These are phyloP conservation scores for Gynochthodes officinalis DNA, from an alignment of 257 asterid genomes.

Conservation along the genomic window DNA sequence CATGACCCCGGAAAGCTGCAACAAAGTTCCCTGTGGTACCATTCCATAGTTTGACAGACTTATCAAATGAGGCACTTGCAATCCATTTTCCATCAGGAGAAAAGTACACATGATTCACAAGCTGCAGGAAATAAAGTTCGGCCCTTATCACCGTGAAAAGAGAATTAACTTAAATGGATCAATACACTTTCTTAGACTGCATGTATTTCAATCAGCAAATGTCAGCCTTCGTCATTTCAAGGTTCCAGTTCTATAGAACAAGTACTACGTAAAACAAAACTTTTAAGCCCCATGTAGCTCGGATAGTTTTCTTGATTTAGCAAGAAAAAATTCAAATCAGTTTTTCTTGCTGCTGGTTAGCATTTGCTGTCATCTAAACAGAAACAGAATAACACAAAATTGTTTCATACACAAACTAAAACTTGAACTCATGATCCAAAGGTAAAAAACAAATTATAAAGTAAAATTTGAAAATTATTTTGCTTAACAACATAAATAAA, in stretches of 20 bases:
- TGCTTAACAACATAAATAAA: too few species aligned
- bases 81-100: conserved; percentile 97
- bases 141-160: conserved; percentile 9
- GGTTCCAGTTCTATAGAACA: not conserved
- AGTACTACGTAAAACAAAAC: not conserved
- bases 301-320: not conserved
- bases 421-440: too few species aligned
- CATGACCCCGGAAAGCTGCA: conserved; percentile 93
- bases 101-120: conserved; percentile 91
- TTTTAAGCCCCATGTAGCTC: not conserved
- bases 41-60: conserved; percentile 93
- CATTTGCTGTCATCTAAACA: too few species aligned
- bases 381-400: too few species aligned
- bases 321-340: too few species aligned
- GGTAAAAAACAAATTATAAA: too few species aligned
- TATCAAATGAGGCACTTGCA: conserved; percentile 97
- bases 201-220: not conserved
- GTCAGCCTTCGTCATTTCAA: not conserved
- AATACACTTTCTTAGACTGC: not conserved
- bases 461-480: too few species aligned
- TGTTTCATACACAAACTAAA: too few species aligned
- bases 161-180: not conserved
- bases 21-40: conserved; percentile 83
- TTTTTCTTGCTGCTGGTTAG: not conserved
- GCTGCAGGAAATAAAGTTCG: conserved; percentile 45